Evolutionary conservation across 305 asterid genomes (phyloP).

Genomic region (Withania somnifera): DNA sequence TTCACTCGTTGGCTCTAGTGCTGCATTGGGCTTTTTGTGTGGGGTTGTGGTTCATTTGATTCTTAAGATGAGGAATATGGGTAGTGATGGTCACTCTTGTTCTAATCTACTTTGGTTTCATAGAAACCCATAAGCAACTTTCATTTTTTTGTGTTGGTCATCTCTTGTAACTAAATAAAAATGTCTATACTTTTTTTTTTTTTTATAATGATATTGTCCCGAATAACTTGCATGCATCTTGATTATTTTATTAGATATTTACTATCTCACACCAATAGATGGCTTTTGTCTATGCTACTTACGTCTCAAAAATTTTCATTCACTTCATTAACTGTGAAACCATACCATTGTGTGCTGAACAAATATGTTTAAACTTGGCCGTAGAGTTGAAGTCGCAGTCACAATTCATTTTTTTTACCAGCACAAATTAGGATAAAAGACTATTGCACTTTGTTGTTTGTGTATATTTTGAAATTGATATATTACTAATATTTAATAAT

Average conservation of each 20-base stretch:
- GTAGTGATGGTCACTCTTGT: conserved; percentile 17
- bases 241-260: too few species aligned
- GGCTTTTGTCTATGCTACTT: neutral
- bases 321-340: too few species aligned
- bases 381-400: too few species aligned
- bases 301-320: neutral
- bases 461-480: too few species aligned
- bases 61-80: conserved; percentile 31
- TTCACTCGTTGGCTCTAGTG: conserved; percentile 67
- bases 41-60: conserved; percentile 57
- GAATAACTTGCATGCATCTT: neutral
- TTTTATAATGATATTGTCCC: too few species aligned
- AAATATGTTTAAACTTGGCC: too few species aligned
- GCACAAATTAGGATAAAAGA: too few species aligned
- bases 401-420: too few species aligned
- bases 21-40: conserved; percentile 57
- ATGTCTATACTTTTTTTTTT: neutral
- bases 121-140: conserved; percentile 9
- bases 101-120: conserved; percentile 16
- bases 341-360: neutral
- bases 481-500: too few species aligned
- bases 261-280: too few species aligned
- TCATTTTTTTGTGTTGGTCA: neutral
- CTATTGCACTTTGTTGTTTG: too few species aligned
- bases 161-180: neutral